A percentile compares a stretch with the other conserved stretches of the same genome.
phyloP scores from a whole-genome alignment of 2,329 filamentous ascomycete species.

The Aspergillus fischeri region DNA sequence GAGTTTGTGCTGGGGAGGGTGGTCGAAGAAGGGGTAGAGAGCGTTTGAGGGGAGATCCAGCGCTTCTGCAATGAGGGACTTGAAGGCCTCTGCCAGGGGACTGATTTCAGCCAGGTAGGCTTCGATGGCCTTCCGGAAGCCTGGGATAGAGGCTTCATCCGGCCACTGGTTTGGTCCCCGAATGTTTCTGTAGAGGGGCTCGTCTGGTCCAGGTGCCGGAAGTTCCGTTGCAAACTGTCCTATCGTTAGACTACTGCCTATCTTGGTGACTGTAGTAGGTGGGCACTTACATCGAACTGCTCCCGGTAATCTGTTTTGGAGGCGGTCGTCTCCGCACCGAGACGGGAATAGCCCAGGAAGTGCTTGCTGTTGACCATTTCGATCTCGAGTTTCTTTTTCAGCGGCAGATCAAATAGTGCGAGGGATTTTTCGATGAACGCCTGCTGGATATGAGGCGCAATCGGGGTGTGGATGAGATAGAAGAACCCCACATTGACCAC shows the following conservation, averaged over 20 bases:
- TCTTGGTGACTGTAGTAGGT: background rate
- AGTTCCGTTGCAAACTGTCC: constrained; percentile 35
- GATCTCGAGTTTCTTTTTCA: constrained; percentile 47
- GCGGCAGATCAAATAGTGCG: constrained; percentile 41
- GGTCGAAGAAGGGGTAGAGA: constrained; percentile 31
- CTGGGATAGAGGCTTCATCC: constrained; percentile 26
- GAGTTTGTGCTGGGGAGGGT: constrained; percentile 32
- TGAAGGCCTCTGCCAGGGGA: constrained; percentile 24
- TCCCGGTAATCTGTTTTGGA: constrained; percentile 32
- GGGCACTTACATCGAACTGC: constrained; percentile 30
- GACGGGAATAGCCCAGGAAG: constrained; percentile 34
- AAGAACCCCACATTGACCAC: constrained; percentile 36
- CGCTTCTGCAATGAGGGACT: constrained; percentile 30
- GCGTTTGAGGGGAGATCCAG: constrained; percentile 26
- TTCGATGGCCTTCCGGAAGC: constrained; percentile 29
- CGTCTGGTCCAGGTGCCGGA: constrained; percentile 29
- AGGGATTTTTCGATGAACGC: constrained; percentile 36
- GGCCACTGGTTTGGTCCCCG: constrained; percentile 38
- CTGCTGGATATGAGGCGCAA: constrained; percentile 18
- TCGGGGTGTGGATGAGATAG: constrained; percentile 28
- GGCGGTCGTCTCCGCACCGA: constrained; percentile 33
- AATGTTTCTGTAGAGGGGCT: constrained; percentile 34
- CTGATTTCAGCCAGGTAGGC: constrained; percentile 26
- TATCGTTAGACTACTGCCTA: constrained; percentile 29
- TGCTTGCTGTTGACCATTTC: constrained; percentile 41